Percentiles rank a stretch among this genome's conserved stretches.
Evolutionary conservation across 1,139 yeast species (phyloP).

Genomic region (Pichiaceae sp.): DNA sequence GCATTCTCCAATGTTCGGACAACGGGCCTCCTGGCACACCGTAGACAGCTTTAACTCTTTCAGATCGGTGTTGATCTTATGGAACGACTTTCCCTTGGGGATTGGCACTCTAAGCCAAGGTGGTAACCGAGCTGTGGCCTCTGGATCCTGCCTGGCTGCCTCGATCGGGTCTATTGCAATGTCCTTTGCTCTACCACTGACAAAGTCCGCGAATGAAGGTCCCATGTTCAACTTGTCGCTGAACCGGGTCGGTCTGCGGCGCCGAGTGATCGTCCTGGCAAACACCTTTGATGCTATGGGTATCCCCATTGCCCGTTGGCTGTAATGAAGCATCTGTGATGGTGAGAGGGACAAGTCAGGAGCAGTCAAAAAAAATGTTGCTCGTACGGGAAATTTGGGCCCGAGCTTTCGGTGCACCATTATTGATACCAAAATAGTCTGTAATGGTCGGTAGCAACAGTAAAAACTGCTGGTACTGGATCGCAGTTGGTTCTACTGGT

Average conservation of each 20-base stretch:
- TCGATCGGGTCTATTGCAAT: slow-evolving; percentile 63
- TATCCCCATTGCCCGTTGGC: neutral
- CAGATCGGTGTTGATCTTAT: slow-evolving; percentile 75
- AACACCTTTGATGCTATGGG: neutral
- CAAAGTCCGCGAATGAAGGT: slow-evolving; percentile 89
- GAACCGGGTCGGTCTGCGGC: slow-evolving; percentile 28
- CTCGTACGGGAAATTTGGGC: too few relatives aligned
- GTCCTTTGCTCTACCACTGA: slow-evolving; percentile 69
- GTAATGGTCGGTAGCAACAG: too few relatives aligned
- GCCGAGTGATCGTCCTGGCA: neutral
- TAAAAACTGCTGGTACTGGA: too few relatives aligned
- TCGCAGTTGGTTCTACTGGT: too few relatives aligned
- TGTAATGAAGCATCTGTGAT: too few relatives aligned
- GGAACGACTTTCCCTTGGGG: slow-evolving; percentile 83
- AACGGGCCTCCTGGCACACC: slow-evolving; percentile 96
- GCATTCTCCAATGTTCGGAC: slow-evolving; percentile 98
- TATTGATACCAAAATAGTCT: too few relatives aligned
- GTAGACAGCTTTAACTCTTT: slow-evolving; percentile 85
- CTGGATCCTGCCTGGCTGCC: slow-evolving; percentile 48
- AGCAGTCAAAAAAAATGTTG: too few relatives aligned
- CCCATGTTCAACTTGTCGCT: slow-evolving; percentile 72
- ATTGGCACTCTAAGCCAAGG: slow-evolving; percentile 92
- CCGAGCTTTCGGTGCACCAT: too few relatives aligned
- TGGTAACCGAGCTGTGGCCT: slow-evolving; percentile 59
- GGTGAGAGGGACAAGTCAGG: too few relatives aligned